Base-by-base conservation (phyloP, 768 basidiomycete species). In the Leccinum rimulosum region DNA sequence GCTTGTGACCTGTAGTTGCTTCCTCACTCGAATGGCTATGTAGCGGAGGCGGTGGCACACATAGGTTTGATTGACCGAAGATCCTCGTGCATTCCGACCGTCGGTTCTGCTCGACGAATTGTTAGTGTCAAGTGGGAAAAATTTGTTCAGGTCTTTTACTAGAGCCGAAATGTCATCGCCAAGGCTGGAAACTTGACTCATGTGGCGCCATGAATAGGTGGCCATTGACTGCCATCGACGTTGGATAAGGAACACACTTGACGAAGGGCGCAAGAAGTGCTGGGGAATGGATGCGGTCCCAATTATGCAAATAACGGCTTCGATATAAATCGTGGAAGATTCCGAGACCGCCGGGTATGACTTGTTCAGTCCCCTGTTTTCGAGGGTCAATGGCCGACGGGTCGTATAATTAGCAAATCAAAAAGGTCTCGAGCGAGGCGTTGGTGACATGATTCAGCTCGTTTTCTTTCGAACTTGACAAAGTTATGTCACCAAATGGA, bases 401-500 rank as follows among this genome's bases (percentile, higher is more conserved):
- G 50, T 60, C 62, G 68, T 35, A 12, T 43, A 17, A 19, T 43
- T 43, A 61, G 61, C 69, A 56, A 63, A 53, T 52, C 52, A 38
- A 60, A 22, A 51, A 53, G 63, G 60, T 58, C 66, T 66, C 53
- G 61, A 64, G 54, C 48, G 52, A 63, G 17, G 60, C 6, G 45
- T 58, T 51, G 15, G 49, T 28, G 36, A 27, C 51, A n/a, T 61
- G 38, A 49, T 50, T 38, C 50, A 55, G 12, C 27, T 55, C 17
- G 55, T 52, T 47, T 12, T 64, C 62, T 60, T 61, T 65, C 67
- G 70, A 66, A 60, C 62, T 48, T 22, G 61, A 57, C 57, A 47
- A 50, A 35, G 33, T 65, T 51, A 64, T 60, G 64, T 65, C 65
- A 61, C 60, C 28, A 47, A 73, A 71, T 73, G 71, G 71, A 73